phyloP scores from a whole-genome alignment of 2,329 filamentous ascomycete species.

The Fusarium sulawesiense region DNA sequence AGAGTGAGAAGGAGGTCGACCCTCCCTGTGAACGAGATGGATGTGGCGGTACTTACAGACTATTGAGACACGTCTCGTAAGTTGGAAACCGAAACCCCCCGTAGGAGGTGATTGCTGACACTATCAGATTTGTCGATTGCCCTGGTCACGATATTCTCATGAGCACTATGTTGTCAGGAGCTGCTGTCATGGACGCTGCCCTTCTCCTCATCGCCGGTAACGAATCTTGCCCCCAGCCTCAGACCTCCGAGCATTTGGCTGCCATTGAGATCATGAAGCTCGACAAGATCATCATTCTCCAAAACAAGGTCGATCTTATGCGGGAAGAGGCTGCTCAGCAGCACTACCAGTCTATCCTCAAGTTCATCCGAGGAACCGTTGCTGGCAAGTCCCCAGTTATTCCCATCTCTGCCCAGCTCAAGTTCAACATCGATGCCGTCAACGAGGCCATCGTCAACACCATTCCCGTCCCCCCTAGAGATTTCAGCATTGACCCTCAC shows the following conservation, averaged over 20 bases:
- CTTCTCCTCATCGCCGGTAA: slow-evolving; percentile 97
- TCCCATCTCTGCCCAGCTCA: slow-evolving; percentile 95
- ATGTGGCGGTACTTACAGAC: slow-evolving; percentile 85
- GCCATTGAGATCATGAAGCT: slow-evolving; percentile 99
- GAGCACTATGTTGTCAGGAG: slow-evolving; percentile 99
- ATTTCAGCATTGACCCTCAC: slow-evolving; percentile 92
- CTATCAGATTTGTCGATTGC: slow-evolving; percentile 89
- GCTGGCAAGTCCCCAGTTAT: slow-evolving; percentile 96
- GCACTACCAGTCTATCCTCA: slow-evolving; percentile 96
- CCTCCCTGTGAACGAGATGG: slow-evolving; percentile 95
- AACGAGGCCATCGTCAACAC: slow-evolving; percentile 96
- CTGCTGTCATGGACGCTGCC: slow-evolving; percentile 99
- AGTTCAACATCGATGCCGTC: slow-evolving; percentile 99
- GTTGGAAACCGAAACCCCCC: slow-evolving; percentile 52
- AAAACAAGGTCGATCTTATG: slow-evolving; percentile 99
- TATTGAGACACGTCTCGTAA: slow-evolving; percentile 93
- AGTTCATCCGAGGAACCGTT: slow-evolving; percentile 98
- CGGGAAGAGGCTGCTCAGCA: slow-evolving; percentile 91
- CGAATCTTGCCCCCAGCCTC: slow-evolving; percentile 97
- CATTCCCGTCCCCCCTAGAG: slow-evolving; percentile 90
- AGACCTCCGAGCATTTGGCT: slow-evolving; percentile 98
- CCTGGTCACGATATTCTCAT: slow-evolving; percentile 99
- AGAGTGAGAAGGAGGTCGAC: slow-evolving; percentile 98
- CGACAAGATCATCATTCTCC: slow-evolving; percentile 98
- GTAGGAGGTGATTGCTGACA: slow-evolving; percentile 32